Base-by-base conservation (phyloP, 495 filamentous ascomycete species). In the Coniosporium apollinis region DNA sequence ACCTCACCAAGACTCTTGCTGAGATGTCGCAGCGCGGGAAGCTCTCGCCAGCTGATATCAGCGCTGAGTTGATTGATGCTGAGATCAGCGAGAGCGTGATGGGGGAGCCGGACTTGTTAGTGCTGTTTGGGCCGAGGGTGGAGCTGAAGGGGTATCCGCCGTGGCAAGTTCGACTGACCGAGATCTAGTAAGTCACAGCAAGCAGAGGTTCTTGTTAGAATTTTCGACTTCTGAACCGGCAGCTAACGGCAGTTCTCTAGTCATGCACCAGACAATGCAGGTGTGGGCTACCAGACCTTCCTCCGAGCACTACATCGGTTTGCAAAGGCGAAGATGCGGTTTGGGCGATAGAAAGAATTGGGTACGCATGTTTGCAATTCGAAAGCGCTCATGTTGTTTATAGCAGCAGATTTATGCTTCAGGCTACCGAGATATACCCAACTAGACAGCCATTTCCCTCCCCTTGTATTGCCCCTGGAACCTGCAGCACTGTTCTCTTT, bases 1-100 rank as follows among this genome's bases (percentile, higher is more conserved):
- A 96, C 56, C 68, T 97, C 18, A 96, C 91, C 28, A 91, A 86
- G 50, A 94, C 91, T 3, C 65, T 97, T 6, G 70, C 86, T 4
- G 82, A 92, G 46, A 94, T 97, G 87, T 72, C 82, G 3, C 89
- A 97, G 59, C 74, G 79, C 38, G 74, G 76, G 33, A 92, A 92
- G 55, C 58, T 97, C 15, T 67, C 68, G 2, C 61, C 78, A 0
- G 57, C 67, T 13, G 86, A 97, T 51, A 85, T 97, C 40, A 82
- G 69, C 28, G 60, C 69, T 13, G 82, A 94, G 42, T 60, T 97
- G 26, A 74, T 97, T n/a, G 84, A 97, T 51, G 76, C 79, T 5
- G 89, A 94, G 56, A 64, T 97, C 34, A 72, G 61, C 26, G 75
- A 74, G 41, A 69, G 64, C 36, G 69, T 82, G 24, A 79, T 80